phyloP scores from a whole-genome alignment of 75 land plant species.

The Sequoiadendron giganteum region DNA sequence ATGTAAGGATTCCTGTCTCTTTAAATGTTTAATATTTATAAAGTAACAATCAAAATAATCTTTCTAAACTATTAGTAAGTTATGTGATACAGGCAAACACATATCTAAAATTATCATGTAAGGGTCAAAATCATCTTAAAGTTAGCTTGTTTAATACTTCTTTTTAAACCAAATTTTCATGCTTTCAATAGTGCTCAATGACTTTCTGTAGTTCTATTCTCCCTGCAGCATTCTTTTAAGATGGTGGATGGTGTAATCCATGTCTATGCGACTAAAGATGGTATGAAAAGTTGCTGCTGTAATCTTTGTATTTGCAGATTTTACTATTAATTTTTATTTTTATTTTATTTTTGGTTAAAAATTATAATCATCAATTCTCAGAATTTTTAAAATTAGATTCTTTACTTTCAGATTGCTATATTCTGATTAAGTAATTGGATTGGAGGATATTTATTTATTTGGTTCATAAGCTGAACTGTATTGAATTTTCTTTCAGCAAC shows the following conservation, averaged over 20 bases:
- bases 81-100: neutral
- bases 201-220: slow-evolving; percentile 5
- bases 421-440: slow-evolving; percentile 4
- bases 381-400: neutral
- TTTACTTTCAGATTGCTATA: neutral
- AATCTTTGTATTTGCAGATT: slow-evolving; percentile 1
- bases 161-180: neutral
- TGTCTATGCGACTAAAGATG: slow-evolving; percentile 71
- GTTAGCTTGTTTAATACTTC: slow-evolving; percentile 7
- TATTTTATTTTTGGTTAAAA: neutral
- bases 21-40: neutral
- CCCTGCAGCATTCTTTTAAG: slow-evolving; percentile 74
- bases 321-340: neutral
- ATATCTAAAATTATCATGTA: neutral
- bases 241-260: slow-evolving; percentile 96
- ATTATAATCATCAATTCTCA: neutral
- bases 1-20: slow-evolving; percentile 34
- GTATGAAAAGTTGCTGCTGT: slow-evolving; percentile 34
- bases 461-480: neutral
- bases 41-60: neutral
- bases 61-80: neutral
- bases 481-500: slow-evolving; percentile 43
- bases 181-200: neutral
- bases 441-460: neutral
- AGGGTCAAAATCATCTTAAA: neutral